Evolutionary conservation across 2,329 filamentous ascomycete species (phyloP).

Genomic region (Colletotrichum sojae): DNA sequence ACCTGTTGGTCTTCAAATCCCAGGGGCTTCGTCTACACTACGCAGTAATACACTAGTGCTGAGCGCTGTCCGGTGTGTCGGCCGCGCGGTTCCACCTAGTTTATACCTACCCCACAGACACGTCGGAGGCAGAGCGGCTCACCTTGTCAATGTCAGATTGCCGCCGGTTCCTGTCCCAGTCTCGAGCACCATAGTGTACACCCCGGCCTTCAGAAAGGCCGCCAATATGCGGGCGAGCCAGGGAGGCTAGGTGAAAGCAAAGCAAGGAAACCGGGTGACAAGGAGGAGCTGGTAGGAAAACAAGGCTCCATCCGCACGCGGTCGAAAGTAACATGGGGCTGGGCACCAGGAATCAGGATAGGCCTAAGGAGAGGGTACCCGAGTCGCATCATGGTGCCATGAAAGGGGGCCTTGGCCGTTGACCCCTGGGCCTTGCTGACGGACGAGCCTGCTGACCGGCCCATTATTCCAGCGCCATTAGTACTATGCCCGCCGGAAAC

Average conservation of each 20-base stretch:
- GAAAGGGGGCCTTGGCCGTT: constrained; percentile 8
- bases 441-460: constrained; percentile 20
- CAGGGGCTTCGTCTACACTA: too few species aligned
- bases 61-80: not conserved
- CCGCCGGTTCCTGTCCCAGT: constrained; percentile 36
- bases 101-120: constrained; percentile 30
- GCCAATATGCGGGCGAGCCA: constrained; percentile 14
- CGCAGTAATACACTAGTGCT: too few species aligned
- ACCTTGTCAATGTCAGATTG: constrained; percentile 39
- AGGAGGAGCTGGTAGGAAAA: constrained; percentile 23
- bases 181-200: constrained; percentile 1
- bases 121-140: constrained; percentile 23
- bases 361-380: constrained; percentile 38
- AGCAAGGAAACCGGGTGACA: constrained; percentile 1
- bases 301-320: constrained; percentile 39
- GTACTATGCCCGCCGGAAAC: constrained; percentile 24
- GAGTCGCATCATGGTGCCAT: constrained; percentile 16
- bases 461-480: constrained; percentile 28
- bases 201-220: constrained; percentile 12
- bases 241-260: constrained; percentile 8
- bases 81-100: constrained; percentile 27
- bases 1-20: too few species aligned
- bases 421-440: constrained; percentile 19
- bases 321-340: constrained; percentile 33
- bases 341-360: constrained; percentile 31